phyloP scores from a whole-genome alignment of 2,329 filamentous ascomycete species.

The Zymoseptoria passerinii region DNA sequence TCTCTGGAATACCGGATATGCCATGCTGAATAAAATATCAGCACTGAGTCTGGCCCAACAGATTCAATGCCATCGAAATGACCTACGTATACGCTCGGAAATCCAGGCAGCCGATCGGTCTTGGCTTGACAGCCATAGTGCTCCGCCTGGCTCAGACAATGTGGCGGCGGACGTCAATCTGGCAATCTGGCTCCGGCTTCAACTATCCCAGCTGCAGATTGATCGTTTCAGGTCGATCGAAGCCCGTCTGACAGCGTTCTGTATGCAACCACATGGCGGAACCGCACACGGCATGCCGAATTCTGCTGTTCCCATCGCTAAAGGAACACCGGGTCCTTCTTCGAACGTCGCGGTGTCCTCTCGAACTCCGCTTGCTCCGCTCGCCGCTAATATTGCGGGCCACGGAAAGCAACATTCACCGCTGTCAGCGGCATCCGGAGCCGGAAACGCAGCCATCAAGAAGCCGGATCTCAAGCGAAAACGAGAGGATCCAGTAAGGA shows the following conservation, averaged over 20 bases:
- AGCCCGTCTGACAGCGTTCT: neutral
- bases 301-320: too few relatives aligned
- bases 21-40: too few relatives aligned
- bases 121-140: neutral
- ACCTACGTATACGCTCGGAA: neutral
- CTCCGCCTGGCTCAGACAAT: neutral
- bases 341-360: neutral
- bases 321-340: neutral
- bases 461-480: neutral
- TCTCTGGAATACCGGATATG: too few relatives aligned
- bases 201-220: conserved; percentile 1
- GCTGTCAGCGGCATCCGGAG: neutral
- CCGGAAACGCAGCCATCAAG: neutral
- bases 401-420: neutral
- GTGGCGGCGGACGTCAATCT: neutral
- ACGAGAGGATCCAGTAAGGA: neutral
- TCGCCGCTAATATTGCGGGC: conserved; percentile 1
- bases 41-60: too few relatives aligned
- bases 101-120: neutral
- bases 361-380: conserved; percentile 1
- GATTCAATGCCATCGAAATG: neutral
- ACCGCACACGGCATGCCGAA: too few relatives aligned
- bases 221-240: neutral
- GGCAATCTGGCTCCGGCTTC: neutral
- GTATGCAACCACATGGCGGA: too few relatives aligned